phyloP scores from a whole-genome alignment of 1,139 yeast species.

The Hemisphaericaspora lyxosophila region DNA sequence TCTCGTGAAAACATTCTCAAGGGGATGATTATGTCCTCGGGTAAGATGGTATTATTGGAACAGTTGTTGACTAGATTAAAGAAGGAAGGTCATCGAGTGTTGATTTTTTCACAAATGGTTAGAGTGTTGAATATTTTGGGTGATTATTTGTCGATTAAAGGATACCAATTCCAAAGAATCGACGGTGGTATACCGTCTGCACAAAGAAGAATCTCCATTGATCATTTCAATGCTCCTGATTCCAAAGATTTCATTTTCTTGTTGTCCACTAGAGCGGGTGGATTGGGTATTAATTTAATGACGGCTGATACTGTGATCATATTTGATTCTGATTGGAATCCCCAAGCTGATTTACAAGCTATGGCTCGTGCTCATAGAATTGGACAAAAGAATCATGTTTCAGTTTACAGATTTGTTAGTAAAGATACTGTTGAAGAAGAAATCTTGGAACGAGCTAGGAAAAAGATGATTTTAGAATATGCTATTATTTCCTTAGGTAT shows the following conservation, averaged over 20 bases:
- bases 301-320: conserved; percentile 98
- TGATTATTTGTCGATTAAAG: conserved; percentile 86
- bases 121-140: conserved; percentile 93
- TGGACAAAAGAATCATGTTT: conserved; percentile 96
- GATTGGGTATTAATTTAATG: conserved; percentile 95
- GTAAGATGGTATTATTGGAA: conserved; percentile 95
- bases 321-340: conserved; percentile 98
- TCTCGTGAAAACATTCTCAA: conserved; percentile 79
- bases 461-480: conserved; percentile 96
- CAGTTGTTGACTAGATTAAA: conserved; percentile 79
- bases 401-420: conserved; percentile 94
- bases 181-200: conserved; percentile 98
- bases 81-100: conserved; percentile 93
- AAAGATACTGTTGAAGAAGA: conserved; percentile 98
- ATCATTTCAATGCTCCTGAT: conserved; percentile 92
- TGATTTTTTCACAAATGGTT: conserved; percentile 96
- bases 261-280: conserved; percentile 97
- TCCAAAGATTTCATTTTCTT: conserved; percentile 90
- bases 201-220: conserved; percentile 90
- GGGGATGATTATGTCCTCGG: conserved; percentile 96
- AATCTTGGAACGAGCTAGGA: conserved; percentile 91
- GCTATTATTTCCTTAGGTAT: conserved; percentile 96
- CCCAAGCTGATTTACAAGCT: conserved; percentile 97
- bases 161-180: conserved; percentile 85
- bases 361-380: conserved; percentile 99